Base-by-base conservation (phyloP, 2,329 filamentous ascomycete species). In the Fusarium euwallaceae region DNA sequence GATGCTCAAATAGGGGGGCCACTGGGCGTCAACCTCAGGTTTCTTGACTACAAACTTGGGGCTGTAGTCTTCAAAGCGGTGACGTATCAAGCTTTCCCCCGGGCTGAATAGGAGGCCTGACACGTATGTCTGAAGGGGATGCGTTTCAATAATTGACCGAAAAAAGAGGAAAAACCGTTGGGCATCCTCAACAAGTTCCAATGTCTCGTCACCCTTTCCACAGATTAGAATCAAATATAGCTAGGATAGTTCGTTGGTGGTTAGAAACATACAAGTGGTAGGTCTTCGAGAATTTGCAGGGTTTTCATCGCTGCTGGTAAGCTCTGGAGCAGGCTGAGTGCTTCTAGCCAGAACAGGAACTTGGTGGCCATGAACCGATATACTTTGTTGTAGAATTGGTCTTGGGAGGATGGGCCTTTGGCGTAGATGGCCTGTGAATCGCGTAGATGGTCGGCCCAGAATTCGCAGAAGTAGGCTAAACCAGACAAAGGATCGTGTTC, bases 341-440 rank as follows among this genome's bases (percentile, higher is more conserved):
- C 45, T 14, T 48, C 45, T 14, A 51, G 3, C 45, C 45, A 51
- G 45, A 51, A 51, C 1, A 51, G 9, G 9, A n/a, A 29, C 3
- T 51, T 51, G 8, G 4, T 0, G 16, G 22, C 2, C 1, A 51
- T 51, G 45, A 51, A 51, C 0, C 4, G 24, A 2, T 51, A 5
- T 16, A 2, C 45, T 1, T 7, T 29, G 4, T 16, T n/a, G 24
- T 2, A n/a, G 16, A n/a, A n/a, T n/a, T n/a, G n/a, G n/a, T n/a
- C n/a, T n/a, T n/a, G n/a, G n/a, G n/a, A n/a, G n/a, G n/a, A 7
- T 51, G 0, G 1, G 3, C 29, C 16, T 10, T 51, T 16, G 3
- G 0, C 3, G 1, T 0, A 17, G 8, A 29, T 10, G 1, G 5
- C 0, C 3, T 4, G 24, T 0, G 45, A 4, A n/a, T 29, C 24